Conservation (phyloP, 352 stramenopile species). For the Proteromonas lacertae region DNA sequence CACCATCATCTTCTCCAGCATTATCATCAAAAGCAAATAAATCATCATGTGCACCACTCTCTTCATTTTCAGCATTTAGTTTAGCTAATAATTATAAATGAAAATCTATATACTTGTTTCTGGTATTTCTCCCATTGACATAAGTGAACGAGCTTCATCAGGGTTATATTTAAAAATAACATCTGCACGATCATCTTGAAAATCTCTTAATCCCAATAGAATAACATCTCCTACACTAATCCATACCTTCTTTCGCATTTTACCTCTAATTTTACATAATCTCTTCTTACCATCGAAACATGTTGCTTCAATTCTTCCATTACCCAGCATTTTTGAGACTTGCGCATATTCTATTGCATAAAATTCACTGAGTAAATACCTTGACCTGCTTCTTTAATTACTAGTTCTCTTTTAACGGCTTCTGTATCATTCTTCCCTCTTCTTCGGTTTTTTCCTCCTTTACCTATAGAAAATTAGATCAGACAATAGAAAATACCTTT, state of each 20-base stretch:
- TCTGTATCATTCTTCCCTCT: slow-evolving; percentile 71
- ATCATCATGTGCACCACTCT: no score
- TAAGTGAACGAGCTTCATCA: slow-evolving; percentile 77
- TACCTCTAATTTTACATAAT: slow-evolving; percentile 87
- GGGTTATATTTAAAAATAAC: slow-evolving; percentile 75
- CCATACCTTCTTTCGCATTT: slow-evolving; percentile 99
- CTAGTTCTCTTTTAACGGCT: slow-evolving; percentile 89
- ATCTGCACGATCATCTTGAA: slow-evolving; percentile 97
- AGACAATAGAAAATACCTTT: slow-evolving; percentile 8
- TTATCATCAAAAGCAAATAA: no score
- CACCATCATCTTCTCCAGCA: no score
- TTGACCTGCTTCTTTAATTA: slow-evolving; percentile 97
- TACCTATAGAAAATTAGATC: slow-evolving; percentile 21
- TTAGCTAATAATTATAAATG: no score
- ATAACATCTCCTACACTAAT: slow-evolving; percentile 91
- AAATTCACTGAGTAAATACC: slow-evolving; percentile 15
- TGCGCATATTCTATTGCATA: slow-evolving; percentile 60
- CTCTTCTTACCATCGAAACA: slow-evolving; percentile 92
- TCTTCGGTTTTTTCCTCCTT: slow-evolving; percentile 84
- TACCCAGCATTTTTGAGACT: slow-evolving; percentile 89
- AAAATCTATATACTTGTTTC: no score
- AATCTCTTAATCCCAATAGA: slow-evolving; percentile 85
- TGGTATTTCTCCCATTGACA: slow-evolving; percentile 95
- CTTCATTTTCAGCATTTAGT: no score
- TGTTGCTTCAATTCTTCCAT: slow-evolving; percentile 83